Percentiles rank a stretch among this genome's conserved stretches.
Conservation (phyloP, 768 basidiomycete species). For the Leccinum uliginosum region DNA sequence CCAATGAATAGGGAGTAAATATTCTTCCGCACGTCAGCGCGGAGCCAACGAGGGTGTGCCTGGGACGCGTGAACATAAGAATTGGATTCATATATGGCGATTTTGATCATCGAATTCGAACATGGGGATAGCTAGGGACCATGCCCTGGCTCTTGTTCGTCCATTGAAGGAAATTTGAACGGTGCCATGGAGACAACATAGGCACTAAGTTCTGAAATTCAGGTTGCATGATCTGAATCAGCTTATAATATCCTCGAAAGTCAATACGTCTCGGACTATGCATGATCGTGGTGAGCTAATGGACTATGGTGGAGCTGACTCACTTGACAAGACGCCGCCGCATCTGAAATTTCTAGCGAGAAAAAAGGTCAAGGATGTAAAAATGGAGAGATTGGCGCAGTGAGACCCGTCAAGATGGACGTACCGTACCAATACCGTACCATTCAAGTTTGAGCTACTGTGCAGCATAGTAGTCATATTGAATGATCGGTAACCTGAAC, state of each 20-base stretch:
- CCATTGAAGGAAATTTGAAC: neutral
- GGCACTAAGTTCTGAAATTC: neutral
- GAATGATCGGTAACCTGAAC: no score
- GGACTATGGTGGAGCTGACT: neutral
- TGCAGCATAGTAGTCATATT: no score
- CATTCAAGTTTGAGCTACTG: no score
- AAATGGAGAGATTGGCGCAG: neutral
- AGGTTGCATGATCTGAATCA: neutral
- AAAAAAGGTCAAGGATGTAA: neutral
- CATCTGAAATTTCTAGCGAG: neutral
- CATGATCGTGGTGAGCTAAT: neutral
- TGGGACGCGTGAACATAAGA: neutral
- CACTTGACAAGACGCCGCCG: neutral
- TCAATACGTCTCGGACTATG: neutral
- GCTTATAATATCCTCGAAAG: neutral
- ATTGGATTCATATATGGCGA: neutral
- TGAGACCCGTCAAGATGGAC: neutral
- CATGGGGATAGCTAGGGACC: neutral
- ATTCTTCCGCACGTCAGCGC: neutral
- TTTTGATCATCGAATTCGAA: neutral
- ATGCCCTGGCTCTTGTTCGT: neutral
- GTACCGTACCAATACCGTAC: neutral
- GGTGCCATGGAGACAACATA: neutral
- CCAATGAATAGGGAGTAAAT: neutral
- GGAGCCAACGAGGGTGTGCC: neutral